Conservation (phyloP, 2,329 filamentous ascomycete genomes). For the Alternaria incomplexa region DNA sequence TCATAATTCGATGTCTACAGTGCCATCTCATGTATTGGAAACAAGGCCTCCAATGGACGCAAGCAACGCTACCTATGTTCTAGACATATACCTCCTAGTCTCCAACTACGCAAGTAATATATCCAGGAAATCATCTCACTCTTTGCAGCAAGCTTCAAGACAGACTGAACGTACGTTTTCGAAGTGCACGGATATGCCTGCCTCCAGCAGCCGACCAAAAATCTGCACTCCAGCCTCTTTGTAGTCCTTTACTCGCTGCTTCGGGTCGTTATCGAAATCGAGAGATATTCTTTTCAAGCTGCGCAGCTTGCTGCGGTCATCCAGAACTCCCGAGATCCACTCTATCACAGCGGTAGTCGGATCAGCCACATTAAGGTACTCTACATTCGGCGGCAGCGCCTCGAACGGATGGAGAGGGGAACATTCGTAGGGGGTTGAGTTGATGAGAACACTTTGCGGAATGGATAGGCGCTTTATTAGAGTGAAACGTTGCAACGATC, state of each 20-base stretch:
- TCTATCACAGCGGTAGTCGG: background rate
- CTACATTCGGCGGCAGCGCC: background rate
- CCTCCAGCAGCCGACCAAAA: background rate
- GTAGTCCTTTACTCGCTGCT: background rate
- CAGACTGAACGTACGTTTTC: background rate
- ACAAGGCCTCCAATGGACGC: background rate
- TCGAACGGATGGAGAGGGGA: background rate
- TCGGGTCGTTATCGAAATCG: background rate
- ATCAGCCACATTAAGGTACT: background rate
- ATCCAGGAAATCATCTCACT: rapidly evolving
- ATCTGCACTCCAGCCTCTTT: background rate
- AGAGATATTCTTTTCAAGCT: background rate
- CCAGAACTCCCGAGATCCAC: background rate
- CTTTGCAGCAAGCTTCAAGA: background rate
- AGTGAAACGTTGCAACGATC: background rate
- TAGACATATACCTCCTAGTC: background rate
- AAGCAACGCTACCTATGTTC: background rate
- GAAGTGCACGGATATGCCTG: background rate
- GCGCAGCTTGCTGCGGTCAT: background rate
- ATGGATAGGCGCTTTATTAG: background rate
- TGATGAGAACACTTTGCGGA: background rate
- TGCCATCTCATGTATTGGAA: background rate
- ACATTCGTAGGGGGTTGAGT: background rate
- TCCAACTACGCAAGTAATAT: background rate
- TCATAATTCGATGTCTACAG: background rate